Evolutionary conservation across 495 filamentous ascomycete species (phyloP), one percentile per base, ranked within the genome.

Genomic region (Parathielavia appendiculata): DNA sequence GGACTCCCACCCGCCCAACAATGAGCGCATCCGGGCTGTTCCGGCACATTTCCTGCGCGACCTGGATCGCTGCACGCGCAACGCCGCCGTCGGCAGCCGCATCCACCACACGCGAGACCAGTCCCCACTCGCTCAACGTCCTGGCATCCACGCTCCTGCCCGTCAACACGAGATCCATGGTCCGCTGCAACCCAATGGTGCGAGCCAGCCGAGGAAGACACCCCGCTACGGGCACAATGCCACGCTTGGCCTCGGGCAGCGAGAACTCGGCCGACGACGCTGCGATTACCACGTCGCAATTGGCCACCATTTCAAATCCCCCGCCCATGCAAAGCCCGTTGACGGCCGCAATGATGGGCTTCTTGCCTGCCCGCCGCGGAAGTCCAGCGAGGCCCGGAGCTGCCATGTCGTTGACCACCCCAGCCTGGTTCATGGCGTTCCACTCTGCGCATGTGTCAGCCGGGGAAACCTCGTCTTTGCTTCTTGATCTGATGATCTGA

Each of bases 251-350:
- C 69, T 91, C 88, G 0, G 86, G 86, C 5, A 91, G 72, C 10
- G 72, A 76, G 62, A 92, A 89, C 12, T 63, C 65, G 0, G 85
- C 84, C 4, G 61, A 56, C 11, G 67, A 58, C 5, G 78, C 72
- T 17, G 86, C 86, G 26, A 91, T 54, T 0, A 89, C 80, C 7
- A 91, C 64, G 71, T 92, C 88, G 65, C 80, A 81, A 58, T 90
- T 91, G 5, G 84, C 73, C 2, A 82, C 72, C 73, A 89, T 86
- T 71, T 92, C 89, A 57, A 83, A 81, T 2, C 88, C 89, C 46
- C 88, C 89, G 14, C 89, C 89, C 56, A 87, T 75, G 60, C 81
- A 83, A n/a, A 84, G 67, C n/a, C 89, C 89, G 65, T 89, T 86
- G 32, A 91, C 84, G 6, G 89, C 89, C 11, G 81, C 82, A 54